Base-by-base conservation (phyloP, 495 filamentous ascomycete species). In the Thermochaetoides thermophila region DNA sequence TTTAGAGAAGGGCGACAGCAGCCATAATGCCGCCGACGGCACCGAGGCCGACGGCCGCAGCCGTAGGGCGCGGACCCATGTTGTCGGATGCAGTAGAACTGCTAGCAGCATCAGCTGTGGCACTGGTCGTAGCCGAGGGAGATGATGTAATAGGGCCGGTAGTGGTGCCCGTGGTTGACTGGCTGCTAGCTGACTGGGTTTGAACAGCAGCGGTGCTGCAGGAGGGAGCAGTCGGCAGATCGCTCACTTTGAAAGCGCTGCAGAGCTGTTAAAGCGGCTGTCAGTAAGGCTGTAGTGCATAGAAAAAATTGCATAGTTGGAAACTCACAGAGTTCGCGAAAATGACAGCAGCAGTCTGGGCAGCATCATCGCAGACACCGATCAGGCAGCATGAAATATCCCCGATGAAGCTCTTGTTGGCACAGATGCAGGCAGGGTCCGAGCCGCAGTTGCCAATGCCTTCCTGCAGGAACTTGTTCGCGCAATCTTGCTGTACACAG, bases 381-480 rank as follows among this genome's bases (percentile, higher is more conserved):
- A 52, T 47, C 5, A 91, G 60, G 49, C 84, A 92, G 61, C 76
- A 81, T 18, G 72, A 56, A 36, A 89, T 72, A 20, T 53, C 41
- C 22, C 28, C 43, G 37, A 92, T 61, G 60, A 81, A 81, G 7
- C 50, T 47, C 5, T 51, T 42, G 51, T 68, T 59, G 8, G 38
- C 44, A 59, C 84, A 91, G 45, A 86, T 82, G 51, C 84, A 91
- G 23, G 53, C 43, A 39, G 73, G 48, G 37, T 84, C 68, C 29
- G 66, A 33, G 10, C 59, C 54, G 55, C 81, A 85, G 37, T 55
- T 39, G 27, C 63, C 69, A 34, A 64, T 61, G 39, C 50, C 46
- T 22, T 52, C 56, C 6, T 28, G 13, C 5, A 71, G 61, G 27
- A 69, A 64, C 14, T 50, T 35, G 32, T 55, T 53, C 8, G 68